phyloP scores from a whole-genome alignment of 2,329 filamentous ascomycete genomes.

The Colletotrichum tamarilloi region DNA sequence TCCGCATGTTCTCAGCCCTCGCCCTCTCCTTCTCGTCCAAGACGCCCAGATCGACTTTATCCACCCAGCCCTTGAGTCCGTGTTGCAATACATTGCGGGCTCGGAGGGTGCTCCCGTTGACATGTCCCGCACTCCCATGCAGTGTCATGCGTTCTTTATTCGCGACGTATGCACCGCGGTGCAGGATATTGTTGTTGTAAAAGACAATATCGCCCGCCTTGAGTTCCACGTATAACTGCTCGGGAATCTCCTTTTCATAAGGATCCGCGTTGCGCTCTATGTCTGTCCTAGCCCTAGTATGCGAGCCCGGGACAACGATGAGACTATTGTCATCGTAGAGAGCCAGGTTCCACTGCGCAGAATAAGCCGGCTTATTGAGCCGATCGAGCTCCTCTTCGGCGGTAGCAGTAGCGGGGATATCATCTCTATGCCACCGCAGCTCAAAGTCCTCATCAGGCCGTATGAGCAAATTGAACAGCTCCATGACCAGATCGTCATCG shows the following conservation, averaged over 20 bases:
- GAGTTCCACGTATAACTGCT: conserved; percentile 73
- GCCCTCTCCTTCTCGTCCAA: conserved; percentile 55
- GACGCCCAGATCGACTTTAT: conserved; percentile 64
- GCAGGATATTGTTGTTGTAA: conserved; percentile 91
- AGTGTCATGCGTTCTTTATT: conserved; percentile 74
- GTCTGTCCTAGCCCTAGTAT: conserved; percentile 76
- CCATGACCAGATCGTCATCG: conserved; percentile 80
- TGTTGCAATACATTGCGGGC: conserved; percentile 82
- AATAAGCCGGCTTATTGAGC: conserved; percentile 71
- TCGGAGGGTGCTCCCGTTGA: conserved; percentile 62
- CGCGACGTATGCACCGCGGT: conserved; percentile 74
- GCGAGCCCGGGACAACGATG: conserved; percentile 82
- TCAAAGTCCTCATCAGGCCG: conserved; percentile 77
- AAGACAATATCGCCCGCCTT: conserved; percentile 84
- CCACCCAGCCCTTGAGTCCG: conserved; percentile 75
- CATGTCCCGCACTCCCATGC: conserved; percentile 77
- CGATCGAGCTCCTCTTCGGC: conserved; percentile 74
- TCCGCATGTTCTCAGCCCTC: conserved; percentile 73
- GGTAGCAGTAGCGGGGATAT: conserved; percentile 75
- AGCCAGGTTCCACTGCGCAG: conserved; percentile 90
- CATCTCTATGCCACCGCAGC: conserved; percentile 88
- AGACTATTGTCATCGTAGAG: conserved; percentile 80
- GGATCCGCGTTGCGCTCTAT: conserved; percentile 75
- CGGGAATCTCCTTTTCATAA: conserved; percentile 70
- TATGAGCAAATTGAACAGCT: conserved; percentile 88